Conservation (phyloP, 306 rosid genomes). For the Hippophae rhamnoides region DNA sequence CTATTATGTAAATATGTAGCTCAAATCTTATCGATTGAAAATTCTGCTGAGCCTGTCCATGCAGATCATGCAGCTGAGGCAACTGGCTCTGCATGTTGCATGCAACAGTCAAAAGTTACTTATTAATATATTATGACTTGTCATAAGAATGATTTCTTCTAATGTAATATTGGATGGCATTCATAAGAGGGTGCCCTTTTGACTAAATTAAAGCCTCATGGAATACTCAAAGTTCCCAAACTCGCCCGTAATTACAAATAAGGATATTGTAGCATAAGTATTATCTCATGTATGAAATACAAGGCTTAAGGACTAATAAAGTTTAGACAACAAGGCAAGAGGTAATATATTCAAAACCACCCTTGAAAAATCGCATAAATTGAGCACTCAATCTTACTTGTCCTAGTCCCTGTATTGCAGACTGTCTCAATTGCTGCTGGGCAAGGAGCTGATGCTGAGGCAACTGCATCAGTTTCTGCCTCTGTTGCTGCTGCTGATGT, state of each 20-base stretch:
- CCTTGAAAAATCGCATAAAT: conserved; percentile 5
- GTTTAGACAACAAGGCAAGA: too few species aligned
- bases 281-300: too few species aligned
- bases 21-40: conserved; percentile 27
- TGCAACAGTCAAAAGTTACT: neutral
- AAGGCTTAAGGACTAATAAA: too few species aligned
- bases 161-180: too few species aligned
- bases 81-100: conserved; percentile 26
- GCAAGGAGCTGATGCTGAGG: conserved; percentile 68
- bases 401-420: conserved; percentile 77
- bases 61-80: conserved; percentile 38
- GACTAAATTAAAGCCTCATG: too few species aligned
- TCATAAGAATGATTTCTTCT: neutral
- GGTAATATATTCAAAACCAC: neutral
- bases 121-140: neutral
- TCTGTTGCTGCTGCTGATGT: conserved; percentile 36
- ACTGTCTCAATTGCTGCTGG: conserved; percentile 78
- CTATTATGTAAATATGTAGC: neutral
- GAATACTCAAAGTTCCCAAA: too few species aligned
- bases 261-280: too few species aligned
- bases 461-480: conserved; percentile 68
- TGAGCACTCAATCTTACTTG: conserved; percentile 40
- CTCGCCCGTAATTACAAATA: too few species aligned
- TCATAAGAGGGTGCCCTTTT: too few species aligned
- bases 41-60: conserved; percentile 37